Base-by-base conservation (phyloP, 1,139 yeast genomes). In the Lipomyces yarrowii region DNA sequence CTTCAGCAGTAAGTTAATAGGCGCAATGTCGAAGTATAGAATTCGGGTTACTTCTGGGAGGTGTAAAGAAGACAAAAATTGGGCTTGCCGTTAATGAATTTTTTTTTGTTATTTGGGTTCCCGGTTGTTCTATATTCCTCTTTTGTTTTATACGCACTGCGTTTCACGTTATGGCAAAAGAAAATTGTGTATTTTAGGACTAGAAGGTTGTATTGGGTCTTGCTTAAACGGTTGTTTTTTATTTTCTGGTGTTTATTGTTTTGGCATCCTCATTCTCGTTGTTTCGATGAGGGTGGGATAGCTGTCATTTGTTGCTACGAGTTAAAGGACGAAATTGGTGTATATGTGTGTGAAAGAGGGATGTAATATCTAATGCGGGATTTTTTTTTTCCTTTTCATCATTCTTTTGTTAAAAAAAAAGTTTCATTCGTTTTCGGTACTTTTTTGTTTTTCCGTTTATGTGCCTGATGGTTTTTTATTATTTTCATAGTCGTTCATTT, bases 31-130 rank as follows among this genome's bases (percentile, higher is more conserved):
- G 4, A 26, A 26, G 37, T 15, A 56, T 35, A 32, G 42, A 32
- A 33, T 56, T 56, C 42, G 48, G 58, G 58, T 55, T 56, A 18
- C 4, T 23, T 56, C 46, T 37, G 48, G 58, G 15, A 26, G n/a
- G 30, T 56, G 58, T 18, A n/a, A 26, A 26, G 30, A 26, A 56
- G 35, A 56, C 33, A 23, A 33, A 26, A 33, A 42, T 42, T 42
- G 48, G 48, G 57, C 37, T 33, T 55, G 32, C 21, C 21, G 18
- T 39, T 23, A 35, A 18, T 51, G 35, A 13, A 26, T 26, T 26
- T 26, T 26, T 26, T 59, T 59, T 48, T 48, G 15, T 51, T 59
- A 35, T 51, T 26, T 21, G 39, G 23, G 26, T 32, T 26, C 13
- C 37, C 8, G 57, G 26, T 55, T 30, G 46, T 23, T 33, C 33